Conservation (phyloP, 345 rosid species). For the Abelmoschus esculentus region DNA sequence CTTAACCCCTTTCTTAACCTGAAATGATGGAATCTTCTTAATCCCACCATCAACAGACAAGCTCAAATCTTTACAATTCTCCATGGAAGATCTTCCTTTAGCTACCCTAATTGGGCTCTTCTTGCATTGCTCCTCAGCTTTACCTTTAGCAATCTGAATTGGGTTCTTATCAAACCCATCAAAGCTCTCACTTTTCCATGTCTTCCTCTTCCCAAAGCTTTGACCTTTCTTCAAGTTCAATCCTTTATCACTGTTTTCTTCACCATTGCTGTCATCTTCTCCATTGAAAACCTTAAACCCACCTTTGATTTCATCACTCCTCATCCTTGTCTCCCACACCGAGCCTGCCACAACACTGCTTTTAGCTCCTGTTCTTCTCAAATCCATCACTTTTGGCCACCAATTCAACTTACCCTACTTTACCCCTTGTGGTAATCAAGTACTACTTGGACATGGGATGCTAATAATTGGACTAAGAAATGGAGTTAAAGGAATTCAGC, state of each 20-base stretch:
- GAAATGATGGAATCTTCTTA: conserved; percentile 24
- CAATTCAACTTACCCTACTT: background rate
- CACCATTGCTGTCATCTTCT: conserved; percentile 11
- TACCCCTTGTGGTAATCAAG: conserved; percentile 18
- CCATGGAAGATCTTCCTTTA: conserved; percentile 19
- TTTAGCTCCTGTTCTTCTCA: conserved; percentile 24
- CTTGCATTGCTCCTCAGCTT: conserved; percentile 17
- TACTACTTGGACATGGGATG: conserved; percentile 19
- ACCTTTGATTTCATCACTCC: conserved; percentile 47
- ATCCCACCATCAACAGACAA: conserved; percentile 20
- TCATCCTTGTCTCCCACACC: conserved; percentile 86
- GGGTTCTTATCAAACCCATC: conserved; percentile 28
- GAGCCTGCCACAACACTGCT: conserved; percentile 50
- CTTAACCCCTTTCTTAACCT: conserved; percentile 20
- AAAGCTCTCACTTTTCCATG: conserved; percentile 49
- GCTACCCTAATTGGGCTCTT: conserved; percentile 23
- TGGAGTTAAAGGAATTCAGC: too few relatives aligned
- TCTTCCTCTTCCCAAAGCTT: conserved; percentile 40
- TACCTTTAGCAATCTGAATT: conserved; percentile 34
- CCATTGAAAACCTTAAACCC: conserved; percentile 53
- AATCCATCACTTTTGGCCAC: conserved; percentile 29
- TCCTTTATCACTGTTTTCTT: conserved; percentile 6
- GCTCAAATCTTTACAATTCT: conserved; percentile 13
- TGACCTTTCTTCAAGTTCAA: conserved; percentile 18
- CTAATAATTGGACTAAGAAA: conserved; percentile 27